These are phyloP conservation scores for Fusarium keratoplasticum DNA, from an alignment of 2,329 filamentous ascomycete species.

Conservation along the genomic window DNA sequence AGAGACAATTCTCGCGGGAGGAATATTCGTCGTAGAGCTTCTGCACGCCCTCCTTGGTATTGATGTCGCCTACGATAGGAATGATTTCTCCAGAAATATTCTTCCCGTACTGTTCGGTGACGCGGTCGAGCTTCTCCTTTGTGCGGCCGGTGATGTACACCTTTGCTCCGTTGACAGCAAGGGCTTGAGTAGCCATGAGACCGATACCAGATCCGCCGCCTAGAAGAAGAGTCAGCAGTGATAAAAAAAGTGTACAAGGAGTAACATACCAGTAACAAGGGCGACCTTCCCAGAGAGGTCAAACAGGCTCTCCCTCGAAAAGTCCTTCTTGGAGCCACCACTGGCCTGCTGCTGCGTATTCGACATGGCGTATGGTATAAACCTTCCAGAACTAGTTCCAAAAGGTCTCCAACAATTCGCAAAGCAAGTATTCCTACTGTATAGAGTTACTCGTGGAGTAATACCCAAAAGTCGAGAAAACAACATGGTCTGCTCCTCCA, in stretches of 20 bases:
- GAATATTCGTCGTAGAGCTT: conserved; percentile 68
- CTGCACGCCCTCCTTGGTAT: conserved; percentile 69
- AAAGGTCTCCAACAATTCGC: conserved; percentile 11
- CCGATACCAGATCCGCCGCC: conserved; percentile 73
- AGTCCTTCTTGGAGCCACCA: conserved; percentile 41
- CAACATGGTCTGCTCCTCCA: background rate
- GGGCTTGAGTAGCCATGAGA: conserved; percentile 75
- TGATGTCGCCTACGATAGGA: conserved; percentile 71
- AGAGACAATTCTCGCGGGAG: conserved; percentile 66
- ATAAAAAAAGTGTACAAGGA: background rate
- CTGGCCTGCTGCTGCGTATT: conserved; percentile 29
- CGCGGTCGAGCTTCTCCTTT: conserved; percentile 70
- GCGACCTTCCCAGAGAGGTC: conserved; percentile 57
- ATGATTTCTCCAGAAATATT: conserved; percentile 67
- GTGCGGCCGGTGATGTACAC: conserved; percentile 78
- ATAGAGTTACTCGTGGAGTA: background rate
- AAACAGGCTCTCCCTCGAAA: conserved; percentile 55
- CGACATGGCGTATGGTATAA: conserved; percentile 26
- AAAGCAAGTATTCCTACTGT: background rate
- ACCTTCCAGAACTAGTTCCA: background rate
- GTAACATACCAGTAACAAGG: conserved; percentile 55
- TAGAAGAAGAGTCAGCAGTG: conserved; percentile 19
- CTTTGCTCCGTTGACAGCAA: conserved; percentile 74
- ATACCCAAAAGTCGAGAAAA: background rate
- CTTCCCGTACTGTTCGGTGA: conserved; percentile 68